Base-by-base conservation (phyloP, 2,329 filamentous ascomycete species). In the Capronia americana region DNA sequence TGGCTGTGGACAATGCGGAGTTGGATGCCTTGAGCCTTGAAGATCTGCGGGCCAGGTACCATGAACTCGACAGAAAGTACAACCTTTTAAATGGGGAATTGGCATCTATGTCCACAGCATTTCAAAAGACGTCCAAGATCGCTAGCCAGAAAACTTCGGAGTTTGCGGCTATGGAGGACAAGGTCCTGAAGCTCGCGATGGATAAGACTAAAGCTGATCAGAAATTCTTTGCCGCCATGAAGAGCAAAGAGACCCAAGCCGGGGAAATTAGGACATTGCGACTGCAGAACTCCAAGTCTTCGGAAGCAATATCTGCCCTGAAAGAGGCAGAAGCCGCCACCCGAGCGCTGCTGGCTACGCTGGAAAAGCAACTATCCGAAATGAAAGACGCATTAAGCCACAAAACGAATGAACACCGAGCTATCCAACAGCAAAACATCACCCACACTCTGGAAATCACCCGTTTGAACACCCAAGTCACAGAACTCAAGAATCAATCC, bases 191-290 rank as follows among this genome's bases (percentile, higher is more conserved):
- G 26, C 81, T 96, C 23, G 87, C 87, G 48, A 92, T 92, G 0
- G 93, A 99, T 79, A 99, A 99, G 81, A 89, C 90, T 70, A 98
- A 97, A 79, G 94, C 94, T 1, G 95, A 99, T 75, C 94, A 98
- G 75, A 98, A 98, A 79, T 99, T 96, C 77, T 98, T 98, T 77
- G 92, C 92, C 0, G 92, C 93, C 8, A 93, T 96, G 84, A 97
- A 97, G 77, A 90, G 93, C 72, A 96, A 94, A 75, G 94, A 98
- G 74, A 89, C 91, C 53, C 86, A 92, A 58, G 90, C 93, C 65
- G 85, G 87, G 65, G 94, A 98, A 79, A 89, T 96, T 55, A 86
- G 91, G 72, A 86, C 89, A 3, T 81, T 97, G 65, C 88, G 92
- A 67, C 85, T 88, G 68, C 93, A 98, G 77, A 96, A 94, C 75